Evolutionary conservation across 2,329 filamentous ascomycete species (phyloP).

Genomic region (Cladosporium sp.): DNA sequence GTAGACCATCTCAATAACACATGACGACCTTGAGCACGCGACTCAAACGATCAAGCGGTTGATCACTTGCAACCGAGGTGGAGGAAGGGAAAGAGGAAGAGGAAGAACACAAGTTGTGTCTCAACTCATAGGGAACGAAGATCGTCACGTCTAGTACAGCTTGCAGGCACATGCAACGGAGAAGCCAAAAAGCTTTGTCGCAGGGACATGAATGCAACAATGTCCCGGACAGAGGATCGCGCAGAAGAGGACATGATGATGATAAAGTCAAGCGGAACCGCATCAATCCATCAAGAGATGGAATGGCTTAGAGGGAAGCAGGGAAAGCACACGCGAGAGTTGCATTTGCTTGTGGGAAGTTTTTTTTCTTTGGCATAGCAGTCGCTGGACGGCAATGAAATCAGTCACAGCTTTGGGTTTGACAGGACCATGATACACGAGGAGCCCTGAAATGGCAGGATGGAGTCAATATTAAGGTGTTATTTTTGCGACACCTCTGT

Average conservation of each 20-base stretch:
- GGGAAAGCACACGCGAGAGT: not conserved
- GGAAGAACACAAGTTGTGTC: too few species aligned
- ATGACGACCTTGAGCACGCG: too few species aligned
- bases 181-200: not conserved
- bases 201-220: not conserved
- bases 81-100: too few species aligned
- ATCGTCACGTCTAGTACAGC: too few species aligned
- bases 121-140: too few species aligned
- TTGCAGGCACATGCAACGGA: too few species aligned
- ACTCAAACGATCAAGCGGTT: too few species aligned
- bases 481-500: not conserved
- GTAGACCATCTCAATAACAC: not conserved
- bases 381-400: not conserved
- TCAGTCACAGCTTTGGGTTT: slow-evolving; percentile 3
- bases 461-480: not conserved
- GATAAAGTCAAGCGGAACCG: not conserved
- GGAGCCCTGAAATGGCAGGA: not conserved
- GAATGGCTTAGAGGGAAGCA: too few species aligned
- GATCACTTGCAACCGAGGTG: too few species aligned
- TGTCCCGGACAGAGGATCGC: not conserved
- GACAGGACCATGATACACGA: slow-evolving; percentile 8
- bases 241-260: not conserved
- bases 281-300: not conserved
- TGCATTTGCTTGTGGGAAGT: not conserved
- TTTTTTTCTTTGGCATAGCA: not conserved